Base-by-base conservation (phyloP, 108 stramenopile species). In the Cyclotella kingstonii region DNA sequence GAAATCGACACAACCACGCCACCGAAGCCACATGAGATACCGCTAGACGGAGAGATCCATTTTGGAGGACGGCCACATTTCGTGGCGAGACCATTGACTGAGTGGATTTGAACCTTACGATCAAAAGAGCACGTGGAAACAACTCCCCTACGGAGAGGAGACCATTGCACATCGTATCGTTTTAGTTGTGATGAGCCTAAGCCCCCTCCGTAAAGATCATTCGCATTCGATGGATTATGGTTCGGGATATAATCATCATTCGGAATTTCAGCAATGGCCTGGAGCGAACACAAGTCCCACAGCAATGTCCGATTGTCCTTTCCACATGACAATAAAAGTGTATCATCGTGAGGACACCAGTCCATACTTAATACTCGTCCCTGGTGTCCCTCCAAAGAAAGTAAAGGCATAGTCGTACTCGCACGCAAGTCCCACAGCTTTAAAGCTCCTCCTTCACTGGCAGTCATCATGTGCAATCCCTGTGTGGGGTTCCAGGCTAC, bases 331-430 rank as follows among this genome's bases (percentile, higher is more conserved):
- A 90, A 46, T 49, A 96, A 62, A 36, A 94, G 46, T 12, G 87
- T 74, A 36, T 95, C 81, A 76, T 97, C 96, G 54, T 85, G 82
- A 1, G 96, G 96, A 86, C 98, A 99, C 98, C 98, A 99, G 30
- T 78, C 79, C 58, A 96, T 72, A 44, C 87, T 87, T 5, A 99
- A 77, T 60, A 99, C 82, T 46, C 97, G 97, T 39, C 87, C 81
- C 2, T 60, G 60, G 70, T 98, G 98, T 52, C 96, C 98, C 58
- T 77, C 39, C 35, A 97, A 54, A 7, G 94, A 87, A 5, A 90
- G 78, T 22, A 97, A 78, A 0, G 98, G 97, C 83, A 94, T 90
- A 40, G 94, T 85, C 6, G 96, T 97, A 17, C 85, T 88, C 19
- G 92, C 73, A 15, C 96, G 80, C 53, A 99, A 68, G 68, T 99